A percentile compares a stretch with the other conserved stretches of the same genome.
Conservation (phyloP, 768 basidiomycete species). For the Podaxis mareebaensis region DNA sequence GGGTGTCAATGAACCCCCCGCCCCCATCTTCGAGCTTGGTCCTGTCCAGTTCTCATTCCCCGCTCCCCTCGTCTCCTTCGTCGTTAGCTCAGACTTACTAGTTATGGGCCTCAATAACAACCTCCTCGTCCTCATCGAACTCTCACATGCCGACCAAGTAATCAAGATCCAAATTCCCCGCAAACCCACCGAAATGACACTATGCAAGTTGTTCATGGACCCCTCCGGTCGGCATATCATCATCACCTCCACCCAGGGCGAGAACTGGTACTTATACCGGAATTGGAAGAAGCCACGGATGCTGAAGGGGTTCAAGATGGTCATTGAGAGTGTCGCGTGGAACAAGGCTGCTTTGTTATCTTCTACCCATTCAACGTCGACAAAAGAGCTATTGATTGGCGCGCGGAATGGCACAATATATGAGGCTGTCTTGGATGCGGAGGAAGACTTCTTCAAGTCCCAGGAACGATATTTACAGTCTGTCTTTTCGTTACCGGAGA, state of each 20-base stretch:
- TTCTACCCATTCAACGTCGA: constrained; percentile 69
- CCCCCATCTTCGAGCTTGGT: constrained; percentile 79
- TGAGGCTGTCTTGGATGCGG: constrained; percentile 86
- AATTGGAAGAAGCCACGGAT: constrained; percentile 81
- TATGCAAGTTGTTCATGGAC: constrained; percentile 87
- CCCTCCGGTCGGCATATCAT: constrained; percentile 91
- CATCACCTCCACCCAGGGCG: constrained; percentile 82
- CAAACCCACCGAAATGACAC: constrained; percentile 72
- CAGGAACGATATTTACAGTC: constrained; percentile 76
- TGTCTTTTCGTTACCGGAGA: constrained; percentile 77
- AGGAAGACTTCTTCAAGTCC: constrained; percentile 91
- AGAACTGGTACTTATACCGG: constrained; percentile 90
- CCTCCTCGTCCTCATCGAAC: constrained; percentile 83
- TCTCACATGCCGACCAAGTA: constrained; percentile 85
- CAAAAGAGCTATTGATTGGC: constrained; percentile 85
- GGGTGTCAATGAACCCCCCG: constrained; percentile 44
- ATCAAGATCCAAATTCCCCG: constrained; percentile 75
- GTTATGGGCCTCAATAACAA: constrained; percentile 82
- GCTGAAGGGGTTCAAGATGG: constrained; percentile 79
- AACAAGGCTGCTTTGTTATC: constrained; percentile 69
- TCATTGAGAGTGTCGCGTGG: constrained; percentile 93
- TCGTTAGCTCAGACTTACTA: constrained; percentile 84
- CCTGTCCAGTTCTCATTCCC: constrained; percentile 88
- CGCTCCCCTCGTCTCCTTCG: constrained; percentile 79
- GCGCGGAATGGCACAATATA: constrained; percentile 83